These are phyloP conservation scores for Yarrowia divulgata DNA, from an alignment of 805 yeast genomes.

Conservation along the genomic window DNA sequence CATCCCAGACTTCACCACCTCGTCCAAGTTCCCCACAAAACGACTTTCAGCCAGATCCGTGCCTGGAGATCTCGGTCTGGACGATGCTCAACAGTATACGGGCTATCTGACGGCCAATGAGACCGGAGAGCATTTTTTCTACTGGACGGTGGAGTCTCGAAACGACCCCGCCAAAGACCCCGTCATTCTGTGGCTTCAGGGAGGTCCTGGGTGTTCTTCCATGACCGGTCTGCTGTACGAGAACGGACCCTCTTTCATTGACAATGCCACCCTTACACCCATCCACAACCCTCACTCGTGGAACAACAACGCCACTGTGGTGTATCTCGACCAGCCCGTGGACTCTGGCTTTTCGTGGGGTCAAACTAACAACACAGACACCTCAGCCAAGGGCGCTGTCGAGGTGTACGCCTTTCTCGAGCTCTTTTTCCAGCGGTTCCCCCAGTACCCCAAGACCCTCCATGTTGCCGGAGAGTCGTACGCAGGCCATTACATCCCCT, in stretches of 20 bases:
- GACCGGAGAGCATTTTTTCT: conserved; percentile 75
- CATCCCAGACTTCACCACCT: not conserved
- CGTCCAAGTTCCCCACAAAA: conserved; percentile 1
- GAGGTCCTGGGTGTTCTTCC: conserved; percentile 89
- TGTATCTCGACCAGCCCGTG: conserved; percentile 83
- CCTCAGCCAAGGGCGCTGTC: conserved; percentile 77
- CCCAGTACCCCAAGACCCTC: conserved; percentile 54
- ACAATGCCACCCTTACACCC: conserved; percentile 59
- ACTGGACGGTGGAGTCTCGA: conserved; percentile 81
- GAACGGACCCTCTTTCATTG: conserved; percentile 75
- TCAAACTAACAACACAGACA: conserved; percentile 52
- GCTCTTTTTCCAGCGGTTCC: conserved; percentile 72
- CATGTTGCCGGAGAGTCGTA: conserved; percentile 86
- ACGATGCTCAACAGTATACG: conserved; percentile 74
- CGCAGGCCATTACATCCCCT: conserved; percentile 86
- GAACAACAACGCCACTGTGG: conserved; percentile 80
- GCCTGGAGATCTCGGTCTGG: conserved; percentile 61
- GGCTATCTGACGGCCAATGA: conserved; percentile 83
- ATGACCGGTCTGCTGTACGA: conserved; percentile 80
- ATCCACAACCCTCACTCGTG: conserved; percentile 73
- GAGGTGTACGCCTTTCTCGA: conserved; percentile 79
- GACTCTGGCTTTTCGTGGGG: conserved; percentile 74
- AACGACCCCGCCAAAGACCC: conserved; percentile 82
- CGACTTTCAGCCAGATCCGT: not conserved
- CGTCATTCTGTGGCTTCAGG: conserved; percentile 79